A percentile compares a stretch with the other conserved stretches of the same genome.
These are phyloP conservation scores for Claviceps pusilla DNA, from an alignment of 2,329 filamentous ascomycete genomes.

Conservation along the genomic window DNA sequence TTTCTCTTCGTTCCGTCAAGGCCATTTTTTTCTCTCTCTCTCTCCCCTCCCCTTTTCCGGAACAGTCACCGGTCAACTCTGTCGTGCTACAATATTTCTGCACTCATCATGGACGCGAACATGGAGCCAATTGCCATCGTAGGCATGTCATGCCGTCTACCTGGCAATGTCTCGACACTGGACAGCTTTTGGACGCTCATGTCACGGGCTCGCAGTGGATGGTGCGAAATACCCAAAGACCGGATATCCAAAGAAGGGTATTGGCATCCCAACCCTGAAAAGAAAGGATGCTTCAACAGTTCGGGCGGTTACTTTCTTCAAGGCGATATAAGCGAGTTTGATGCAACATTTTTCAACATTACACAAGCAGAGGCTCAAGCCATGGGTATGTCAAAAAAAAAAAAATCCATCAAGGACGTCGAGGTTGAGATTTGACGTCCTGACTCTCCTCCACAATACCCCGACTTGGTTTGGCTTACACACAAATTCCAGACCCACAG, in stretches of 20 bases:
- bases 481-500: conserved; percentile 28
- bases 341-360: conserved; percentile 38
- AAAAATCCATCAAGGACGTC: neutral
- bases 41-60: too few relatives aligned
- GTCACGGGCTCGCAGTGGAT: conserved; percentile 25
- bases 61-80: neutral
- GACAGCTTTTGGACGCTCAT: conserved; percentile 31
- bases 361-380: conserved; percentile 34
- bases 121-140: conserved; percentile 28
- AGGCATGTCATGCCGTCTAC: conserved; percentile 32
- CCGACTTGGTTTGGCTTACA: neutral
- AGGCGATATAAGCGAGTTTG: conserved; percentile 30
- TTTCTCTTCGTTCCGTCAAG: neutral
- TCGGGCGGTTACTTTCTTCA: conserved; percentile 27
- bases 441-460: too few relatives aligned
- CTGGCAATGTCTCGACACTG: conserved; percentile 26
- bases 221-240: conserved; percentile 26
- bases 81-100: neutral
- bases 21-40: neutral
- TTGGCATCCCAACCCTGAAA: conserved; percentile 28
- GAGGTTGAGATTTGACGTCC: too few relatives aligned
- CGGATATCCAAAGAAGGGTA: conserved; percentile 30
- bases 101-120: conserved; percentile 2
- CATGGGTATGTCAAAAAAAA: conserved; percentile 19
- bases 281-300: conserved; percentile 25